Conservation (phyloP, 805 yeast species). For the Sugiyamaella mastotermitis region DNA sequence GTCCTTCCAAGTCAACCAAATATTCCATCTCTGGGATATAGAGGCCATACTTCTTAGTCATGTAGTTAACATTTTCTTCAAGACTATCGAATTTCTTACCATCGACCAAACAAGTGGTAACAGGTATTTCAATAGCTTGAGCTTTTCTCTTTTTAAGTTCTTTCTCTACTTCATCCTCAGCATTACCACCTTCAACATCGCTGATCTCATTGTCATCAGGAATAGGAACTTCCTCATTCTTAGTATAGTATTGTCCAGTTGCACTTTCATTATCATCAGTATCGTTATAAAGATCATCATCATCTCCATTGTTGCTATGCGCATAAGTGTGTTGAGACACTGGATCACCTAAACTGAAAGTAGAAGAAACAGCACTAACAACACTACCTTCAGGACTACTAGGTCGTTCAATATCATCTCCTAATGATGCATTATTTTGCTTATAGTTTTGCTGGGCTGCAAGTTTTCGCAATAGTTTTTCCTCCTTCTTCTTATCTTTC, state of each 20-base stretch:
- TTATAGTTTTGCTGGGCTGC: not conserved
- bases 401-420: conserved; percentile 8
- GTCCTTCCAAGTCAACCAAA: conserved; percentile 61
- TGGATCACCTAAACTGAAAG: conserved; percentile 25
- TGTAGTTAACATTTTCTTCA: conserved; percentile 62
- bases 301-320: conserved; percentile 11
- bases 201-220: not conserved
- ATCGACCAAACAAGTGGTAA: conserved; percentile 34
- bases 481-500: conserved; percentile 31
- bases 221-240: not conserved
- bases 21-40: conserved; percentile 79
- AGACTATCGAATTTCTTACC: conserved; percentile 46
- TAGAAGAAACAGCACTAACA: conserved; percentile 15
- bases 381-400: conserved; percentile 17
- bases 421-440: not conserved
- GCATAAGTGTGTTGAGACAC: conserved; percentile 12
- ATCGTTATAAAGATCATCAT: conserved; percentile 8
- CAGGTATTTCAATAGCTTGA: conserved; percentile 25
- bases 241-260: conserved; percentile 1
- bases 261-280: conserved; percentile 7
- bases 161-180: conserved; percentile 23
- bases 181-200: conserved; percentile 15
- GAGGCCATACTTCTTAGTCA: conserved; percentile 76
- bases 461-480: conserved; percentile 20
- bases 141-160: conserved; percentile 18